Base-by-base conservation (phyloP, 2,329 filamentous ascomycete genomes). In the Verruconis gallopava region DNA sequence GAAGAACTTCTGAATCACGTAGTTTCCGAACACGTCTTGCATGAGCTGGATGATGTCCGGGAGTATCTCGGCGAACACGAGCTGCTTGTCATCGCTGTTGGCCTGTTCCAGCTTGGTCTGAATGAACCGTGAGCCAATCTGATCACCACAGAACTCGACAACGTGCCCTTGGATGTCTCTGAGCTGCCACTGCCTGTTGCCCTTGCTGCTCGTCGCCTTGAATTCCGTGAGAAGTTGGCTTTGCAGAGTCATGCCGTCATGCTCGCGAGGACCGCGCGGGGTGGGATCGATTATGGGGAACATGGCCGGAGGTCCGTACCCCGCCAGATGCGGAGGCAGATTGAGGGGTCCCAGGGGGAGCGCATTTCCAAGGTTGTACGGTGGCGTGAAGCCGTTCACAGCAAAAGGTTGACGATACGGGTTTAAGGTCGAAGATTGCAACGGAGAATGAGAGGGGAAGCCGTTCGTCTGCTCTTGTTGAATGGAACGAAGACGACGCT, bases 21-120 rank as follows among this genome's bases (percentile, higher is more conserved):
- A 98, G 60, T 98, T 98, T 42, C 91, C 91, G 55, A 95, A 98
- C 0, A 96, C 81, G 58, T 96, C 91, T 36, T 81, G 89, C 85
- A 94, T 95, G 37, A 98, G 67, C 54, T 89, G 85, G 21, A 93
- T 62, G 1, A 81, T 77, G 50, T 98, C 91, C 1, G 78, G 75
- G 51, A 83, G 74, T 36, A 98, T 85, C 59, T 96, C 91, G 1
- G 72, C 69, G 66, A 95, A 96, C 1, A 96, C 75, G 43, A 79
- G 79, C 21, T 93, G 85, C 62, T 95, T 96, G 55, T 95, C 89
- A 47, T 96, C 91, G 53, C 86, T 94, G 57, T 93, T 95, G 43
- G 91, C 91, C 1, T 77, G 81, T 59, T 91, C 83, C 3, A 98
- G 72, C 61, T 93, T 95, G 51, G 81, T 76, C 56, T 98, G 91